Base-by-base conservation (phyloP, 73 alveolate genomes). In the Tetrahymena borealis region DNA sequence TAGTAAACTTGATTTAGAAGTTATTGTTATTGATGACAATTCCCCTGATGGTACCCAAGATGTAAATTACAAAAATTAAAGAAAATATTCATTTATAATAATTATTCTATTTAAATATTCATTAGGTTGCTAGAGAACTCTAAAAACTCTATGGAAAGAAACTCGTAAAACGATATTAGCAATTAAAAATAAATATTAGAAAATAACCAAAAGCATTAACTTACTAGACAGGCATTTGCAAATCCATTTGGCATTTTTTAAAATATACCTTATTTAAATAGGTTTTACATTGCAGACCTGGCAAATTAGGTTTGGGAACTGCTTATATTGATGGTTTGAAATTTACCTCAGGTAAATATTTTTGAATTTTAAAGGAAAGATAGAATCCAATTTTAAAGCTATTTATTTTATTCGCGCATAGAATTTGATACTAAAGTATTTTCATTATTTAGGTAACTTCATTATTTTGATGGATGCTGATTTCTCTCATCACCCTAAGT, bases 381-480 rank as follows among this genome's bases (percentile, higher is more conserved):
- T n/a, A n/a, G n/a, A n/a, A n/a, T n/a, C n/a, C n/a, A n/a, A n/a
- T n/a, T n/a, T n/a, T n/a, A n/a, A n/a, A n/a, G n/a, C n/a, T n/a
- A n/a, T n/a, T n/a, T n/a, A n/a, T n/a, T n/a, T n/a, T n/a, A n/a
- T n/a, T n/a, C n/a, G n/a, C n/a, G n/a, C n/a, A n/a, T n/a, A n/a
- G n/a, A n/a, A n/a, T n/a, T n/a, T n/a, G n/a, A n/a, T n/a, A n/a
- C n/a, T n/a, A n/a, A n/a, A n/a, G n/a, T n/a, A n/a, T n/a, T n/a
- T n/a, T n/a, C n/a, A 60, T 60, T 97, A 99, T 92, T 94, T 96
- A 32, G 99, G 99, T 7, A 96, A 98, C 78, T 99, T 94, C 92
- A 95, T 99, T 39, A 95, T 99, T 92, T 96, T 99, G 38, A 99
- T 99, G 99, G 99, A 99, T 94, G 99, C 99, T 32, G 99, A 99